These are phyloP conservation scores for Cordyceps pruinosa DNA, from an alignment of 2,329 filamentous ascomycete genomes.

Conservation along the genomic window DNA sequence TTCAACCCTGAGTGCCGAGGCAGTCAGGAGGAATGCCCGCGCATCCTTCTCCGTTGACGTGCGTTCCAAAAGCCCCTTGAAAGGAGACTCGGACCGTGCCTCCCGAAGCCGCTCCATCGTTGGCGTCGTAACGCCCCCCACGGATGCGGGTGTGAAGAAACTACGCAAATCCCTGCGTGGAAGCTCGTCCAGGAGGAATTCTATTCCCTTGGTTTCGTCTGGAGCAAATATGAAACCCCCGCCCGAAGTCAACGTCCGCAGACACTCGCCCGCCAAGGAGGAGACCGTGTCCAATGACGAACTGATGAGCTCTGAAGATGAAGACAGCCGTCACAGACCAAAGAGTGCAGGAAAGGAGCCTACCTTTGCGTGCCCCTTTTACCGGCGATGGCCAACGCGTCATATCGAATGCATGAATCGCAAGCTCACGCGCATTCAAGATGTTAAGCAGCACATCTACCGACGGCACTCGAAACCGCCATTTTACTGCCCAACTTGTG, in stretches of 20 bases:
- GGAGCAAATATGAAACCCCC: not conserved
- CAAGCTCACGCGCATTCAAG: slow-evolving; percentile 16
- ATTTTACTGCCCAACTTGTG: slow-evolving; percentile 14
- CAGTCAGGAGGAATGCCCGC: not conserved
- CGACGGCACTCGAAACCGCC: slow-evolving; percentile 11
- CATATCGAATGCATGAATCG: slow-evolving; percentile 15
- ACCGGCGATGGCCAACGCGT: slow-evolving; percentile 12
- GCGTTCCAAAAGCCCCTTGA: slow-evolving; percentile 3
- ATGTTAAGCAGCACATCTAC: slow-evolving; percentile 18
- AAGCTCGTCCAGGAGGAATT: not conserved
- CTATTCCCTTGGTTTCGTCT: not conserved
- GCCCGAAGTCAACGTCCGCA: not conserved
- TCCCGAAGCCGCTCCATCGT: slow-evolving; percentile 1
- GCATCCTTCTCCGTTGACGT: not conserved
- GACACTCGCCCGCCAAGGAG: not conserved
- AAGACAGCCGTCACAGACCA: slow-evolving; percentile 7
- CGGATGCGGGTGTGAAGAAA: not conserved
- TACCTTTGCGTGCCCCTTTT: slow-evolving; percentile 17
- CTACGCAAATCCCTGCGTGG: not conserved
- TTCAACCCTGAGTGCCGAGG: not conserved
- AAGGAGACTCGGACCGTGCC: not conserved
- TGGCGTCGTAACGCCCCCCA: not conserved
- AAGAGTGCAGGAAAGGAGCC: not conserved
- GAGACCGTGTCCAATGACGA: not conserved
- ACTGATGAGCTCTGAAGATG: not conserved